These are phyloP conservation scores for Quercus alba DNA, from an alignment of 306 rosid genomes.

Conservation along the genomic window DNA sequence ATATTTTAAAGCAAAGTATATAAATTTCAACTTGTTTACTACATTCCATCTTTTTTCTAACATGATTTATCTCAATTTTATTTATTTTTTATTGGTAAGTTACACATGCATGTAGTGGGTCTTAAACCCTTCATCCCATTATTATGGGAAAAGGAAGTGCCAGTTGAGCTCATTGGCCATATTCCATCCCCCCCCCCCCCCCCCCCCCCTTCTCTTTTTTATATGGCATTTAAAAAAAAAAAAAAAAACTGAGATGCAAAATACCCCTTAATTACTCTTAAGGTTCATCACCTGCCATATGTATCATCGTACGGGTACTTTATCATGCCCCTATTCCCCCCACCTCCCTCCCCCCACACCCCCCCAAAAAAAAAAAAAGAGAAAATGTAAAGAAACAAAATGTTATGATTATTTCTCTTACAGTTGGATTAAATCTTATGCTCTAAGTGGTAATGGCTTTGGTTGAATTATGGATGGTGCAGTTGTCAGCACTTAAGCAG, in stretches of 20 bases:
- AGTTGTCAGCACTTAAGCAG: slow-evolving; percentile 69
- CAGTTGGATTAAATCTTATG: slow-evolving; percentile 1
- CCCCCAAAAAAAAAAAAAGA: not conserved
- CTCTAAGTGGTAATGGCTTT: not conserved
- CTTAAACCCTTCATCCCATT: no score
- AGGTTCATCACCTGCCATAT: not conserved
- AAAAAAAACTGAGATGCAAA: not conserved
- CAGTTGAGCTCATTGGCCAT: not conserved
- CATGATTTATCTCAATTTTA: not conserved
- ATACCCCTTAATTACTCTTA: not conserved
- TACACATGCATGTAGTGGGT: no score
- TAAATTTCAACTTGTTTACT: not conserved
- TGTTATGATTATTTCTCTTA: not conserved
- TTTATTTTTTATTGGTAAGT: no score
- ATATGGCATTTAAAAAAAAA: no score
- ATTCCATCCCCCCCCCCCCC: not conserved
- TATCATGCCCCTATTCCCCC: not conserved
- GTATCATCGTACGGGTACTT: not conserved
- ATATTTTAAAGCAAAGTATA: not conserved
- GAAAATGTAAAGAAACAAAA: not conserved
- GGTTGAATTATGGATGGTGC: slow-evolving; percentile 37
- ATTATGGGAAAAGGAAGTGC: no score
- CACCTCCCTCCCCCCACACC: not conserved
- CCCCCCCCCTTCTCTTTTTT: no score
- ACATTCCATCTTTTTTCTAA: not conserved